Base-by-base conservation (phyloP, 768 basidiomycete species). In the Auricularia sp. region DNA sequence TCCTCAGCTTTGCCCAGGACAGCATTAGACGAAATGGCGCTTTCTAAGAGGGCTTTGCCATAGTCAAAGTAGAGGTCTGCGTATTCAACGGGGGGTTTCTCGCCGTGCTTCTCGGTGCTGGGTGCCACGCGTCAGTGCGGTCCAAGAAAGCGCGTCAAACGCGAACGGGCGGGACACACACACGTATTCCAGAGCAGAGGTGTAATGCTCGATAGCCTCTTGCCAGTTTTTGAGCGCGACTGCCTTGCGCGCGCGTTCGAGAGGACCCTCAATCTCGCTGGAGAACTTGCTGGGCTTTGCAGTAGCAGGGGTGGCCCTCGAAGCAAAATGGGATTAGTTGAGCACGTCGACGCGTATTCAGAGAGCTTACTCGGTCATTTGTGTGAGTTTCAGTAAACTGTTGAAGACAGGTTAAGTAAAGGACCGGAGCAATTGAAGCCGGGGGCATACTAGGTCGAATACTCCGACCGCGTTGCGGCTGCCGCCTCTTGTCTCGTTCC, bases 51-150 rank as follows among this genome's bases (percentile, higher is more conserved):
- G 3, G 97, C 93, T 74, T 90, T 93, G 14, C 97, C 97, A 71
- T 98, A 99, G 3, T 84, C 80, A 65, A 96, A 88, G 66, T 98
- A 90, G 23, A 96, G 73, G 70, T 98, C 93, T 7, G 93, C 96
- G 62, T 83, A 87, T 71, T 91, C 87, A 4, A 14, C 29, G 0
- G 89, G 87, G 29, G 88, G 84, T 70, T 93, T 81, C 61, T 98
- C 94, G 43, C 86, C 90, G 65, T 86, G 77, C 69, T 85, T 79
- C 70, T 83, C 77, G 33, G 91, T 90, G 67, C 93, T 95, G 53
- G 35, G 35, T 64, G 58, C 62, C 51, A 62, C 36, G 33, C n/a
- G 36, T 51, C 62, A 61, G 34, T 60, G 56, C 21, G n/a, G 12
- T 35, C 18, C 44, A 42, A 42, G 12, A 23, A 29, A 39, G 60